These are phyloP conservation scores for Hyphopichia pseudoburtonii DNA, from an alignment of 1,139 yeast species.

Conservation along the genomic window DNA sequence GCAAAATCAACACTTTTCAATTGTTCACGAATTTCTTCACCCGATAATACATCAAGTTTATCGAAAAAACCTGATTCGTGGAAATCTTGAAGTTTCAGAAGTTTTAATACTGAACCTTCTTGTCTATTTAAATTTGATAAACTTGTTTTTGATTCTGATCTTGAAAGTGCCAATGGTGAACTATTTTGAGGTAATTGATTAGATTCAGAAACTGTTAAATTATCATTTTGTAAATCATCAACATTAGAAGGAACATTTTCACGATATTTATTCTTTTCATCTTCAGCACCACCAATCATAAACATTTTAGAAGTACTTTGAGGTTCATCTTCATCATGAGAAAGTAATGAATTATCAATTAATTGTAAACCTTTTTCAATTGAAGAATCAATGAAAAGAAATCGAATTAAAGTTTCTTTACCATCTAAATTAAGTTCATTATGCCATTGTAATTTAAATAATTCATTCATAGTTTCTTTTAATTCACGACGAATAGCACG, in stretches of 20 bases:
- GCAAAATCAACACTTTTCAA: conserved; percentile 45
- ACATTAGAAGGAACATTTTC: background rate
- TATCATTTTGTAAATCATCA: conserved; percentile 2
- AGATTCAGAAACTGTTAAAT: conserved; percentile 3
- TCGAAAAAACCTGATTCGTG: conserved; percentile 17
- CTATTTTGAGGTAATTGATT: conserved; percentile 12
- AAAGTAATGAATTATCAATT: conserved; percentile 38
- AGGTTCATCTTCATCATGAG: conserved; percentile 13
- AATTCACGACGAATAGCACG: conserved; percentile 45
- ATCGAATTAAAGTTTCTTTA: conserved; percentile 67
- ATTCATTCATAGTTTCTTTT: conserved; percentile 53
- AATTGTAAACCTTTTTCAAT: conserved; percentile 63
- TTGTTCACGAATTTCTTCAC: conserved; percentile 54
- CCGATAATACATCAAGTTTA: conserved; percentile 34
- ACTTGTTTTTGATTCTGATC: conserved; percentile 37
- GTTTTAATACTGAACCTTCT: conserved; percentile 44
- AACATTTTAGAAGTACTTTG: conserved; percentile 4
- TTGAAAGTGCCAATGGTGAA: conserved; percentile 31
- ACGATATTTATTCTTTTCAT: conserved; percentile 16
- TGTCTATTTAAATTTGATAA: conserved; percentile 36
- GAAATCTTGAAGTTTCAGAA: conserved; percentile 28
- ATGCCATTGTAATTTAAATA: conserved; percentile 54
- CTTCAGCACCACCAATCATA: conserved; percentile 14
- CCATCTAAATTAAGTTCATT: conserved; percentile 62
- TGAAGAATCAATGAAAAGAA: conserved; percentile 68